A percentile compares a stretch with the other conserved stretches of the same genome.
Evolutionary conservation across 306 rosid genomes (phyloP).

Genomic region (Vicia villosa): DNA sequence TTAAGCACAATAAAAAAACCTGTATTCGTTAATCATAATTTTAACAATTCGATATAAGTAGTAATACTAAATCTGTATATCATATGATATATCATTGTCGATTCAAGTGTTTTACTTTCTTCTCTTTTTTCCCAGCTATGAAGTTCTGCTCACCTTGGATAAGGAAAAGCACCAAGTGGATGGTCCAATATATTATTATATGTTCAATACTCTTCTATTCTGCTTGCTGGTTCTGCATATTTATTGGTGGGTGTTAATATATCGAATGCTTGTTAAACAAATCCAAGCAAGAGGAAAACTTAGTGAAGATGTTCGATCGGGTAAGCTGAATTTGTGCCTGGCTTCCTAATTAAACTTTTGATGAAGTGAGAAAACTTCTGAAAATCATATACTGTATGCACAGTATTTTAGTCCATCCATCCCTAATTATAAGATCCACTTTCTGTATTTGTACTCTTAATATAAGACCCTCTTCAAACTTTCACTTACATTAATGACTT

Average conservation of each 20-base stretch:
- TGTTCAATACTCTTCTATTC: constrained; percentile 84
- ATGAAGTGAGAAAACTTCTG: constrained; percentile 14
- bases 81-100: neutral
- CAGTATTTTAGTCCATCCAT: neutral
- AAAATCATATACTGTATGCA: constrained; percentile 10
- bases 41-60: constrained; percentile 19
- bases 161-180: constrained; percentile 66
- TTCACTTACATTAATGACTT: no score
- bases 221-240: constrained; percentile 90
- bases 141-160: constrained; percentile 81
- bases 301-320: constrained; percentile 97
- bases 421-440: no score
- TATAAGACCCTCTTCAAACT: no score
- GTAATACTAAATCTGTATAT: constrained; percentile 2
- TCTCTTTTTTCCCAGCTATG: constrained; percentile 70
- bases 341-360: constrained; percentile 20
- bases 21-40: constrained; percentile 1
- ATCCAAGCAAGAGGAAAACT: constrained; percentile 85
- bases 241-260: constrained; percentile 97
- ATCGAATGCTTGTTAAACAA: constrained; percentile 96
- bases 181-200: constrained; percentile 89
- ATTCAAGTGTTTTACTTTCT: constrained; percentile 19
- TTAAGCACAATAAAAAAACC: neutral
- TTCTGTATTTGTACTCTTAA: no score
- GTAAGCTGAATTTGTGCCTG: constrained; percentile 53